Percentiles rank a stretch among this genome's conserved stretches.
These are phyloP conservation scores for Rhizopogon roseolus DNA, from an alignment of 768 basidiomycete genomes.

Conservation along the genomic window DNA sequence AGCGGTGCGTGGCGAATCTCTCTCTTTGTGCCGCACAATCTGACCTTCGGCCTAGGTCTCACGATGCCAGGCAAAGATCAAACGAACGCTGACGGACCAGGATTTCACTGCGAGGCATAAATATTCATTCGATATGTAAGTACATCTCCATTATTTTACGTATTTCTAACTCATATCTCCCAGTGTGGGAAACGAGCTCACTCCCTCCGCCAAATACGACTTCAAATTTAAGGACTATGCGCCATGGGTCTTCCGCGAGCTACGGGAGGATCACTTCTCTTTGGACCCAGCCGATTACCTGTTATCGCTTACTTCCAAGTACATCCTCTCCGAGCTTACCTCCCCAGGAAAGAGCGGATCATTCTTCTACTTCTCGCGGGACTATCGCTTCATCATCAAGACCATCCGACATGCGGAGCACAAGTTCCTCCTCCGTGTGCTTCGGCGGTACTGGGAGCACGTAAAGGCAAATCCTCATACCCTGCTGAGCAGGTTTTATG, in stretches of 20 bases:
- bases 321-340: constrained; percentile 96
- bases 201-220: constrained; percentile 96
- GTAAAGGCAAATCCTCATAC: constrained; percentile 91
- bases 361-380: constrained; percentile 98
- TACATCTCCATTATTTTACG: constrained; percentile 5
- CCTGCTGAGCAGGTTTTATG: constrained; percentile 90
- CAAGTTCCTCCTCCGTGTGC: constrained; percentile 83
- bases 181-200: constrained; percentile 95
- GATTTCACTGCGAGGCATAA: constrained; percentile 91
- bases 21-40: background rate
- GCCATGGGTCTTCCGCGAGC: constrained; percentile 94
- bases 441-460: constrained; percentile 81
- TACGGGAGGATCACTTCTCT: constrained; percentile 91
- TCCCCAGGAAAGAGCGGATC: constrained; percentile 98
- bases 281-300: constrained; percentile 98
- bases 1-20: constrained; percentile 51
- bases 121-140: constrained; percentile 95
- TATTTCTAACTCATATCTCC: constrained; percentile 5
- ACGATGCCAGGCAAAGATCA: constrained; percentile 92
- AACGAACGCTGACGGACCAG: constrained; percentile 74
- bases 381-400: constrained; percentile 99
- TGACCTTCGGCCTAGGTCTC: constrained; percentile 60
- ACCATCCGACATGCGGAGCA: constrained; percentile 94
- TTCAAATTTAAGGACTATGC: constrained; percentile 99
- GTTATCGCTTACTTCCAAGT: constrained; percentile 92